Percentiles rank a stretch among this genome's conserved stretches.
phyloP scores from a whole-genome alignment of 768 basidiomycete genomes.

The Clitopilus passeckerianus region DNA sequence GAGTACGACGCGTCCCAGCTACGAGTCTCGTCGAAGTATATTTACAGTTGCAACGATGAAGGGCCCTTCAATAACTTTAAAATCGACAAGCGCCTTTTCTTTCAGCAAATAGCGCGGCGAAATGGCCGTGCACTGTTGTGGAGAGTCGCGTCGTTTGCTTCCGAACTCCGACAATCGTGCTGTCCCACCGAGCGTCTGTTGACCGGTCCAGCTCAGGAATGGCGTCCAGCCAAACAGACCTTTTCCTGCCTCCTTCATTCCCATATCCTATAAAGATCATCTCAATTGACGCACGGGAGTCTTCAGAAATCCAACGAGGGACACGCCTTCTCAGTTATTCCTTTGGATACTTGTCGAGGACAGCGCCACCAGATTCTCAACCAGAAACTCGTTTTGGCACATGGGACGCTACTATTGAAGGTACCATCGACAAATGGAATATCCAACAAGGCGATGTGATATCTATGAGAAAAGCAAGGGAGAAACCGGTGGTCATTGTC shows the following conservation, averaged over 20 bases:
- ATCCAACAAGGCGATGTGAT: constrained; percentile 63
- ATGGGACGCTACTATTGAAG: constrained; percentile 88
- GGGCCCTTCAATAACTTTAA: background rate
- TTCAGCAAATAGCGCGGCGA: background rate
- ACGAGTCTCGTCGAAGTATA: background rate
- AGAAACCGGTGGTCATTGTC: constrained; percentile 58
- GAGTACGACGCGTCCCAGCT: background rate
- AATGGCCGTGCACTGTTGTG: background rate
- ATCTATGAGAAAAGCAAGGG: constrained; percentile 51
- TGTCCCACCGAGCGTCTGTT: constrained; percentile 13
- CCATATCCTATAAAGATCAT: constrained; percentile 86
- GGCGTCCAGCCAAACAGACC: constrained; percentile 65
- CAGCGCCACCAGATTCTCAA: constrained; percentile 32
- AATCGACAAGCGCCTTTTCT: background rate
- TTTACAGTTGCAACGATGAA: background rate
- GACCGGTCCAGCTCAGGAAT: constrained; percentile 22
- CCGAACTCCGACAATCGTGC: constrained; percentile 19
- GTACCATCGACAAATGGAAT: constrained; percentile 69
- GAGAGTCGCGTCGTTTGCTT: constrained; percentile 3
- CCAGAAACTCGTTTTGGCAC: constrained; percentile 78
- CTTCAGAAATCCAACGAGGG: constrained; percentile 56
- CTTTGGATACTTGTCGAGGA: constrained; percentile 51
- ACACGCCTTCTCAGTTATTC: constrained; percentile 81
- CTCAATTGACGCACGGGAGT: constrained; percentile 50
- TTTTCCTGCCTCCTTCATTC: constrained; percentile 71